Conservation (phyloP, 2,329 filamentous ascomycete genomes). For the Aspergillus ochraceoroseus region DNA sequence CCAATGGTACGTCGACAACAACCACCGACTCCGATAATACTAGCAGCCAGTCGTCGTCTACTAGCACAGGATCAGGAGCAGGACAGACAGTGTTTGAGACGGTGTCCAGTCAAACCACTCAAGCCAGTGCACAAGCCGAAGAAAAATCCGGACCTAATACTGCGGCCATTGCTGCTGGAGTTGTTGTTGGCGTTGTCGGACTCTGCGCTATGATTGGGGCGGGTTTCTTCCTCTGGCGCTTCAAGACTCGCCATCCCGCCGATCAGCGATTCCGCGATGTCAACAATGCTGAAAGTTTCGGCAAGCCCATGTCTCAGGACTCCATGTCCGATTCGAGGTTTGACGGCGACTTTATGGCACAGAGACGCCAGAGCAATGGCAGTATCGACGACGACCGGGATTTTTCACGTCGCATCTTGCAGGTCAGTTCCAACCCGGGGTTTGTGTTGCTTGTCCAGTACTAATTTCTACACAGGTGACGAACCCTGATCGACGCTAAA, state of each 20-base stretch:
- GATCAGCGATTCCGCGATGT: constrained; percentile 82
- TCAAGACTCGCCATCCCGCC: constrained; percentile 68
- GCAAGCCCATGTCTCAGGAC: constrained; percentile 54
- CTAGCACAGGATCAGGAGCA: too few species aligned
- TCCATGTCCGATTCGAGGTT: constrained; percentile 78
- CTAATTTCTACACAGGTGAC: constrained; percentile 25
- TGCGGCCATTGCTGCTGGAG: constrained; percentile 80
- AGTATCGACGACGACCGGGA: constrained; percentile 97
- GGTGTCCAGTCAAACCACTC: constrained; percentile 28
- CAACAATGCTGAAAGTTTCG: constrained; percentile 69
- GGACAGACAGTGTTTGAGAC: constrained; percentile 38
- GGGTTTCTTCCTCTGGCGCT: constrained; percentile 68
- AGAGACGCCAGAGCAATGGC: constrained; percentile 82
- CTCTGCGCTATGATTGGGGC: constrained; percentile 63
- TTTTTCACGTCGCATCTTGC: constrained; percentile 90
- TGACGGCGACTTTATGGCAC: constrained; percentile 74
- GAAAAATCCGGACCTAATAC: constrained; percentile 54
- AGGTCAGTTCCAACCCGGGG: constrained; percentile 54
- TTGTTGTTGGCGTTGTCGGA: constrained; percentile 75
- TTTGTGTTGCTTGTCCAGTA: too few species aligned
- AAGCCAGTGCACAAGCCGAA: constrained; percentile 5
- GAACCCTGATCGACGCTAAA: constrained; percentile 32
- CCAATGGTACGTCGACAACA: constrained; percentile 16
- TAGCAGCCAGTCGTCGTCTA: too few species aligned
- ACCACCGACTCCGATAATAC: too few species aligned